Evolutionary conservation across 495 filamentous ascomycete species (phyloP).

Genomic region (Aspergillus ellipticus): DNA sequence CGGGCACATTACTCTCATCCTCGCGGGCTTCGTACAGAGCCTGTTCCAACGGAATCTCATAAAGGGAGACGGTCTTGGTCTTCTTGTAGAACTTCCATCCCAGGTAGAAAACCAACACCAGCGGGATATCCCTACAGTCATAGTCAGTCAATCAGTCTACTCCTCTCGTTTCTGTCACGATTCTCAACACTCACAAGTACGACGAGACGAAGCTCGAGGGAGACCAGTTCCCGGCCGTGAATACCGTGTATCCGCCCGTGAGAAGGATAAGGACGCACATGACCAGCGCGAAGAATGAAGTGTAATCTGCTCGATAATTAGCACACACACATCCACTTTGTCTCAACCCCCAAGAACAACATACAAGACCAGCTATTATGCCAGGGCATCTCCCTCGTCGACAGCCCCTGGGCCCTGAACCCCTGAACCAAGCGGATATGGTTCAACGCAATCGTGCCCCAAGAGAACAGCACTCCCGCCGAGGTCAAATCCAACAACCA

Average conservation of each 20-base stretch:
- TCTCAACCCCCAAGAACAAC: background rate
- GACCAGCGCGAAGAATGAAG: constrained; percentile 48
- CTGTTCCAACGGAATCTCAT: constrained; percentile 29
- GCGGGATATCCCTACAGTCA: constrained; percentile 34
- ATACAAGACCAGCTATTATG: constrained; percentile 34
- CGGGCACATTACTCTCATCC: constrained; percentile 31
- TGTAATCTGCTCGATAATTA: constrained; percentile 35
- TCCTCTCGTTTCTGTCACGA: too few species aligned
- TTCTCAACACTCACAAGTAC: constrained; percentile 37
- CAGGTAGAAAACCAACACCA: constrained; percentile 40
- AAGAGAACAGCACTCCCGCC: constrained; percentile 52
- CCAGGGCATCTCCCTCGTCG: constrained; percentile 47
- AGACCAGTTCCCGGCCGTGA: constrained; percentile 39
- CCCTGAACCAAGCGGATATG: constrained; percentile 58
- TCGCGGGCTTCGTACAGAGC: constrained; percentile 30
- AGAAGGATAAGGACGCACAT: constrained; percentile 51
- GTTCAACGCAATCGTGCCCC: constrained; percentile 52
- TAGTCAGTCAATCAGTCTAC: background rate
- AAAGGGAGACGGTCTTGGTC: constrained; percentile 30
- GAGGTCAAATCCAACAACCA: constrained; percentile 58
- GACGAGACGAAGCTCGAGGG: constrained; percentile 32
- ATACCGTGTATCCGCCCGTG: constrained; percentile 62
- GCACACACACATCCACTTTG: constrained; percentile 6
- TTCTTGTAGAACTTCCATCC: constrained; percentile 39
- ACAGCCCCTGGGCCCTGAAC: constrained; percentile 44